Percentiles rank a stretch among this genome's conserved stretches.
Conservation (phyloP, 2,329 filamentous ascomycete genomes). For the Calonectria pseudoturangicola region DNA sequence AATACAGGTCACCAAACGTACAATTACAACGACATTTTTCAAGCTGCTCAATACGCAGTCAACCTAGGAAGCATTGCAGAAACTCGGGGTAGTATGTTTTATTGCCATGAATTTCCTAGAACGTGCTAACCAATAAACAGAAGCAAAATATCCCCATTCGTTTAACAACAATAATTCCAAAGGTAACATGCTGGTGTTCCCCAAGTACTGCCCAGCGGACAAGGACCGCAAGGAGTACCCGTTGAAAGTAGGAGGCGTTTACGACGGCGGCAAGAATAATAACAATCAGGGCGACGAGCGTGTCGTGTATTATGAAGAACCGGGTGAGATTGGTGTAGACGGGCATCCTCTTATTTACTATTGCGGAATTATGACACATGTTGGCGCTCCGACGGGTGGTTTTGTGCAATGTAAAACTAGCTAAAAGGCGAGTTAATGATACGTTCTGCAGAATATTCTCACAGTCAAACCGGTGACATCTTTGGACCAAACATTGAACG, state of each 20-base stretch:
- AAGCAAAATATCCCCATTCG: background rate
- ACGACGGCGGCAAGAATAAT: background rate
- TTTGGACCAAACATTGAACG: too few relatives aligned
- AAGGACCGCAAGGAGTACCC: constrained; percentile 1
- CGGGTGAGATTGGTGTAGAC: background rate
- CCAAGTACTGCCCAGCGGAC: background rate
- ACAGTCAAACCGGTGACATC: too few relatives aligned
- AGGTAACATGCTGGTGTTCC: background rate
- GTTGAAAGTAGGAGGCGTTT: background rate
- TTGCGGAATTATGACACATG: constrained; percentile 4
- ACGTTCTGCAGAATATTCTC: background rate
- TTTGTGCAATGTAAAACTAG: background rate
- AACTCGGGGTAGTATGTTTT: constrained; percentile 3
- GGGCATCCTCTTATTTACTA: constrained; percentile 7
- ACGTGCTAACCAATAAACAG: background rate
- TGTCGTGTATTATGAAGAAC: background rate
- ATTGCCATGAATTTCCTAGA: too few relatives aligned
- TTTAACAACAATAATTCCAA: background rate
- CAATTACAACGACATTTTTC: background rate
- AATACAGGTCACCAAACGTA: background rate
- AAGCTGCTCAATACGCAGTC: background rate
- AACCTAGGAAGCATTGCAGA: background rate
- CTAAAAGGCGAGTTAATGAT: background rate
- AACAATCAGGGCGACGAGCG: background rate
- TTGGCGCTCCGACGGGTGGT: background rate